A percentile compares a stretch with the other conserved stretches of the same genome.
phyloP scores from a whole-genome alignment of 768 basidiomycete species.

The Leccinum rimulosum region DNA sequence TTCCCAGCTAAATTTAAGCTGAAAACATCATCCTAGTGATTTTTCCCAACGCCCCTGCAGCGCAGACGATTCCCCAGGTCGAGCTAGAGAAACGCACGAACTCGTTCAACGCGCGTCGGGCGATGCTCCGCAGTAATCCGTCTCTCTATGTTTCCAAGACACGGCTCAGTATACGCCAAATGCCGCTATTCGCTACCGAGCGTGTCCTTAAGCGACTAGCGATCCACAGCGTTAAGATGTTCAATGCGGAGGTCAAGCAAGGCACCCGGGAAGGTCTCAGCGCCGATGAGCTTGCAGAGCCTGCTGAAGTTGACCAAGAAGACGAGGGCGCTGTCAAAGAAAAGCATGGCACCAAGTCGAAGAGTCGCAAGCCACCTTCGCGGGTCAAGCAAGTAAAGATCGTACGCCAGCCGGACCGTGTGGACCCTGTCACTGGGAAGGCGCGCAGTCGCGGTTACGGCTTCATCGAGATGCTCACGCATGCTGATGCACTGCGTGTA shows the following conservation, averaged over 20 bases:
- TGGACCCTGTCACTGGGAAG: conserved; percentile 84
- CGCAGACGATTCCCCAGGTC: conserved; percentile 60
- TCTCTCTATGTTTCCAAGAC: conserved; percentile 93
- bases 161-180: conserved; percentile 89
- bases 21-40: conserved; percentile 60
- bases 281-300: conserved; percentile 66
- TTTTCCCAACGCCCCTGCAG: conserved; percentile 81
- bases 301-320: conserved; percentile 27
- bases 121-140: conserved; percentile 86
- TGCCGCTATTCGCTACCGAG: conserved; percentile 89
- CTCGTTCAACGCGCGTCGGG: conserved; percentile 82
- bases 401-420: conserved; percentile 83
- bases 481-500: conserved; percentile 88
- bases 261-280: conserved; percentile 59
- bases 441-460: conserved; percentile 93
- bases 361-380: conserved; percentile 32
- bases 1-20: background rate
- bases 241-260: conserved; percentile 73
- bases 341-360: conserved; percentile 23
- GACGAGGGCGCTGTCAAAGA: conserved; percentile 29
- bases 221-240: conserved; percentile 73
- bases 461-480: conserved; percentile 85
- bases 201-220: conserved; percentile 86
- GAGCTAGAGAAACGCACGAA: conserved; percentile 85
- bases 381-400: conserved; percentile 90